Conservation (phyloP, 2,329 filamentous ascomycete genomes). For the Clonostachys solani region DNA sequence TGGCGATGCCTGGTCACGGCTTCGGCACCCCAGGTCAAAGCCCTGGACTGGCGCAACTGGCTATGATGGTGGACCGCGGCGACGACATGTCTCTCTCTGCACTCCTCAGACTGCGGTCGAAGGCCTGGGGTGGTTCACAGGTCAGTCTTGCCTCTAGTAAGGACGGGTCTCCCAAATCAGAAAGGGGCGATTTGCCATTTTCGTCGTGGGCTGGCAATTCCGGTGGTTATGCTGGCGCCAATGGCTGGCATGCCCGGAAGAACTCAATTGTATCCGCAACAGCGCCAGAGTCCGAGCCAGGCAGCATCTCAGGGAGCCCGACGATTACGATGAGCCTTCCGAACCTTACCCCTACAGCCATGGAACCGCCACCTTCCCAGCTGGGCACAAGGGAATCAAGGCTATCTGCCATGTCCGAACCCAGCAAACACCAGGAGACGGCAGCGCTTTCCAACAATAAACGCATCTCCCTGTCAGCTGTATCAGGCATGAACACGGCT, state of each 20-base stretch:
- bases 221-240: not conserved
- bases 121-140: conserved; percentile 79
- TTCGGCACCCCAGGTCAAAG: conserved; percentile 54
- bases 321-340: conserved; percentile 31
- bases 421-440: conserved; percentile 2
- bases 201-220: conserved; percentile 29
- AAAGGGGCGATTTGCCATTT: conserved; percentile 40
- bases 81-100: conserved; percentile 70
- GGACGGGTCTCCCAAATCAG: conserved; percentile 45
- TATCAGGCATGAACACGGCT: conserved; percentile 1
- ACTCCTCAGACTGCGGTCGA: conserved; percentile 67
- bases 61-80: conserved; percentile 52
- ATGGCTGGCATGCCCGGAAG: conserved; percentile 29
- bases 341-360: not conserved
- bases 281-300: conserved; percentile 41
- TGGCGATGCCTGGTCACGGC: conserved; percentile 36
- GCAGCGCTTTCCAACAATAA: not conserved
- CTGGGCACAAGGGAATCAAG: no score
- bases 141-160: conserved; percentile 55
- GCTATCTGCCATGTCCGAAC: conserved; percentile 4
- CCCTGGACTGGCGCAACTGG: conserved; percentile 74
- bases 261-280: conserved; percentile 45
- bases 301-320: conserved; percentile 43
- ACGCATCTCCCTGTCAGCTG: conserved; percentile 8
- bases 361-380: not conserved